Evolutionary conservation across 2,329 filamentous ascomycete genomes (phyloP).

Genomic region (Epichloe coenophiala): DNA sequence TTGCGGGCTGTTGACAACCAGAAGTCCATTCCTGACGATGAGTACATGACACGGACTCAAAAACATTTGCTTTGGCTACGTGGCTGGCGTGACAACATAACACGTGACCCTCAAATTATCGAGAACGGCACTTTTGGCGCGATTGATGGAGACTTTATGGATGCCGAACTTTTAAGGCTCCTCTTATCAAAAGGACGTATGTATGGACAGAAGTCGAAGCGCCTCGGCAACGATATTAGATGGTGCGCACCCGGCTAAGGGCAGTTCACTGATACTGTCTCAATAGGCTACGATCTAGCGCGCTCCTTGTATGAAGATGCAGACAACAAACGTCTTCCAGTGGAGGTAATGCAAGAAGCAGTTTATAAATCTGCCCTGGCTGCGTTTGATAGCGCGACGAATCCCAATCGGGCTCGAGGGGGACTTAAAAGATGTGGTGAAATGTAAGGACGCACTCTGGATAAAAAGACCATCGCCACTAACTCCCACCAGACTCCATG

Average conservation of each 20-base stretch:
- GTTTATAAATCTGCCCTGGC: conserved; percentile 51
- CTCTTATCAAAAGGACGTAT: conserved; percentile 48
- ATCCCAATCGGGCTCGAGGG: conserved; percentile 66
- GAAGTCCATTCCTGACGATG: conserved; percentile 45
- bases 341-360: conserved; percentile 41
- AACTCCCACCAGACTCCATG: conserved; percentile 36
- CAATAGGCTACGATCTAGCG: conserved; percentile 47
- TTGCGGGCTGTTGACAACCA: conserved; percentile 37
- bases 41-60: conserved; percentile 47
- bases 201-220: conserved; percentile 15
- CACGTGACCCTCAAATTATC: conserved; percentile 18
- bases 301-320: conserved; percentile 46
- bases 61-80: conserved; percentile 60
- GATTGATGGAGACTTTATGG: conserved; percentile 47
- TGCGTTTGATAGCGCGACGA: conserved; percentile 70
- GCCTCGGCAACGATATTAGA: neutral
- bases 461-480: neutral
- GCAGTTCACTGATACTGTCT: conserved; percentile 5
- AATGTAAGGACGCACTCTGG: conserved; percentile 37
- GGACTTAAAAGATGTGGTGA: conserved; percentile 66
- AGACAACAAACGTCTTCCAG: conserved; percentile 33
- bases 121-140: conserved; percentile 51
- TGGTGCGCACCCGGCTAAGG: neutral
- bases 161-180: conserved; percentile 57
- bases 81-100: conserved; percentile 47